A percentile compares a stretch with the other conserved stretches of the same genome.
These are phyloP conservation scores for Copromyces sp. DNA, from an alignment of 495 filamentous ascomycete genomes.

Conservation along the genomic window DNA sequence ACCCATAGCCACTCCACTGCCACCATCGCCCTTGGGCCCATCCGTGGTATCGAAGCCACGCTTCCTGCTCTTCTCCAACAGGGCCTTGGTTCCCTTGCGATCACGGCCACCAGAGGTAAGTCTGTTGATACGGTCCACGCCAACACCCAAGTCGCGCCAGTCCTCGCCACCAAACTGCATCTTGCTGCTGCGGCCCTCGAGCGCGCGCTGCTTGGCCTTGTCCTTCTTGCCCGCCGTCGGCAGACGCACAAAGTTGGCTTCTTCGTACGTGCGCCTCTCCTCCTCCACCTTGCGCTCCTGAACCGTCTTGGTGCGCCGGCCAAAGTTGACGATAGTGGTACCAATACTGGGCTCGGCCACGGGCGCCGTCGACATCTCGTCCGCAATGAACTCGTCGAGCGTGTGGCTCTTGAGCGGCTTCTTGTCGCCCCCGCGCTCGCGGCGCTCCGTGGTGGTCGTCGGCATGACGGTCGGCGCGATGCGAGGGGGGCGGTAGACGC, in stretches of 20 bases:
- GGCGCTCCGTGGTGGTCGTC: slow-evolving; percentile 37
- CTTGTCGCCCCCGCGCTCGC: slow-evolving; percentile 42
- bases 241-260: slow-evolving; percentile 75
- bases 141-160: slow-evolving; percentile 67
- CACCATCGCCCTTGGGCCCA: slow-evolving; percentile 45
- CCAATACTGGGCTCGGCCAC: slow-evolving; percentile 75
- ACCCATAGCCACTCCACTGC: slow-evolving; percentile 42
- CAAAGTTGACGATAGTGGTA: slow-evolving; percentile 62
- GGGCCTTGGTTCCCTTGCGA: slow-evolving; percentile 43
- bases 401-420: slow-evolving; percentile 56
- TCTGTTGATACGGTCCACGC: slow-evolving; percentile 64
- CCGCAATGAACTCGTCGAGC: slow-evolving; percentile 75
- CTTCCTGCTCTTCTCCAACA: slow-evolving; percentile 74
- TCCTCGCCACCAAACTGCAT: slow-evolving; percentile 75
- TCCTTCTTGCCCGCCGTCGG: slow-evolving; percentile 78
- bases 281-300: slow-evolving; percentile 59
- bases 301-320: slow-evolving; percentile 61
- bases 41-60: slow-evolving; percentile 49
- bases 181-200: slow-evolving; percentile 28
- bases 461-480: slow-evolving; percentile 70
- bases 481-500: slow-evolving; percentile 75
- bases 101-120: slow-evolving; percentile 52
- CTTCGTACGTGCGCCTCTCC: slow-evolving; percentile 70
- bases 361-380: slow-evolving; percentile 69
- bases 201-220: slow-evolving; percentile 37